phyloP scores from a whole-genome alignment of 306 rosid species.

The Medicago lupulina region DNA sequence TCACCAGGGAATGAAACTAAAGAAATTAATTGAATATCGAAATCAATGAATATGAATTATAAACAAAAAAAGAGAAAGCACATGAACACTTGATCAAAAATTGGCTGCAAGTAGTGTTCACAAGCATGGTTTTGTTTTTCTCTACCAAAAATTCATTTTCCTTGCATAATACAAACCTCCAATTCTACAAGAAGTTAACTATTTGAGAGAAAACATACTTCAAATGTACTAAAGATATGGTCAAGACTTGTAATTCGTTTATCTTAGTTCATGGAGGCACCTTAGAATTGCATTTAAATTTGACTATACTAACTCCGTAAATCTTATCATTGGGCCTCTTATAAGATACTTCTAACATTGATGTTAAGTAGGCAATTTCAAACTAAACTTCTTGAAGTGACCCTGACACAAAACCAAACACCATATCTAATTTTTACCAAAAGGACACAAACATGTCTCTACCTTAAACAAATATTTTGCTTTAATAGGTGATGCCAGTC shows the following conservation, averaged over 20 bases:
- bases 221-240: not conserved
- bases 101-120: not conserved
- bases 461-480: conserved; percentile 68
- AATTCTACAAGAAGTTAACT: conserved; percentile 19
- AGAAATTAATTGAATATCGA: conserved; percentile 11
- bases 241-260: not conserved
- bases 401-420: not conserved
- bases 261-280: conserved; percentile 19
- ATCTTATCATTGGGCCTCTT: conserved; percentile 16
- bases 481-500: conserved; percentile 52
- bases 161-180: conserved; percentile 20
- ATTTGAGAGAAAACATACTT: conserved; percentile 8
- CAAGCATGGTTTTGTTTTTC: conserved; percentile 29
- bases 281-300: conserved; percentile 22
- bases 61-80: conserved; percentile 13
- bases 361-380: conserved; percentile 25
- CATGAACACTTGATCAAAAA: conserved; percentile 23
- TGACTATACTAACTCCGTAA: conserved; percentile 11
- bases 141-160: conserved; percentile 10
- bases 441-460: conserved; percentile 37
- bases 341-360: conserved; percentile 27
- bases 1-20: conserved; percentile 11
- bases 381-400: conserved; percentile 33
- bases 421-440: conserved; percentile 26
- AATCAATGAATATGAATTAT: conserved; percentile 18